Evolutionary conservation across 306 rosid species (phyloP).

Genomic region (Trichosanthes cucumerina): DNA sequence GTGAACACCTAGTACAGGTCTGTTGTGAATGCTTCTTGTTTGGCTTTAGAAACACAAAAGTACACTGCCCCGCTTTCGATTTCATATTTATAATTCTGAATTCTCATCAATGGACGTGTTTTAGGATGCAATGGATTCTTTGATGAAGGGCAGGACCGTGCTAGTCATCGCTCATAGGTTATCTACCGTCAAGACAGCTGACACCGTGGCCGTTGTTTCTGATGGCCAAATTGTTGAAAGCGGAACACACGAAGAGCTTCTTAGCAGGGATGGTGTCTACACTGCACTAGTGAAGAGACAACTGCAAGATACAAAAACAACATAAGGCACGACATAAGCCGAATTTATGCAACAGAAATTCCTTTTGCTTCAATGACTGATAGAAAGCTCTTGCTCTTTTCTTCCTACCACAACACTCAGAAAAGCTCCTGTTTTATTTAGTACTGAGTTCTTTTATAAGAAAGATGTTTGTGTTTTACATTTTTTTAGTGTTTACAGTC

Average conservation of each 20-base stretch:
- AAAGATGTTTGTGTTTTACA: not conserved
- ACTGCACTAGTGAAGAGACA: slow-evolving; percentile 24
- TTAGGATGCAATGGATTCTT: slow-evolving; percentile 27
- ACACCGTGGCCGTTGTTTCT: slow-evolving; percentile 21
- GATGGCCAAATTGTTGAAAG: slow-evolving; percentile 28
- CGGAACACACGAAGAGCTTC: slow-evolving; percentile 23
- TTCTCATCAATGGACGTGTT: not conserved
- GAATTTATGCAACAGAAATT: not conserved
- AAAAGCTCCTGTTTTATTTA: not conserved
- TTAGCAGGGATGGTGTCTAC: slow-evolving; percentile 21
- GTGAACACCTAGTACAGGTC: slow-evolving; percentile 25
- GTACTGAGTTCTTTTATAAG: not conserved
- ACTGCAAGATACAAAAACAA: slow-evolving; percentile 16
- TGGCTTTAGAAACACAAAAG: not conserved
- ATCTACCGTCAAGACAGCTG: slow-evolving; percentile 24
- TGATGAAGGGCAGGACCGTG: slow-evolving; percentile 26
- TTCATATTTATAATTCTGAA: not conserved
- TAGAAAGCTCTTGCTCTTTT: not conserved
- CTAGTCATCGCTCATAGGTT: slow-evolving; percentile 28
- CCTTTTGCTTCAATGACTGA: not conserved
- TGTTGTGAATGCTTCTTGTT: not conserved
- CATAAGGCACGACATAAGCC: not conserved
- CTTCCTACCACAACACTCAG: not conserved
- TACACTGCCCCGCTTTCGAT: not conserved
- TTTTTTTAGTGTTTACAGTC: not conserved